A percentile compares a stretch with the other conserved stretches of the same genome.
Conservation (phyloP, 140 eudicot genomes). For the Stevia rebaudiana region DNA sequence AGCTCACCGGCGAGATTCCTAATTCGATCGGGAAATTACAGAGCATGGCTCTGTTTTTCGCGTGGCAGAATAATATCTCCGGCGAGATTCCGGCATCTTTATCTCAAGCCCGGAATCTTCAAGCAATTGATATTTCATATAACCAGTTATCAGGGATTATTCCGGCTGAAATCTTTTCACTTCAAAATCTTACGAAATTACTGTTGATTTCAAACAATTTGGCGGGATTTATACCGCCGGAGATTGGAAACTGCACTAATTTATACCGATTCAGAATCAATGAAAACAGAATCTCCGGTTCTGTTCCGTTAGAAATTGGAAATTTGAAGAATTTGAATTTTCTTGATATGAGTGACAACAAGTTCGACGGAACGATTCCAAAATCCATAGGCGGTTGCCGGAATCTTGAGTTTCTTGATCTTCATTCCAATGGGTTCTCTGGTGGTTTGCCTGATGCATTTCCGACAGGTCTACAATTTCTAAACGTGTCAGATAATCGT, state of each 20-base stretch:
- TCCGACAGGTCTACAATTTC: conserved; percentile 66
- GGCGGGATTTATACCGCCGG: conserved; percentile 79
- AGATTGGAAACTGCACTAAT: conserved; percentile 74
- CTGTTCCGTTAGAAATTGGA: conserved; percentile 86
- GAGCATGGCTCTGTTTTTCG: conserved; percentile 79
- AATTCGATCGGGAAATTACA: conserved; percentile 51
- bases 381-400: conserved; percentile 56
- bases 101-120: conserved; percentile 59
- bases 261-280: conserved; percentile 71
- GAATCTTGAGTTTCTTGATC: conserved; percentile 86
- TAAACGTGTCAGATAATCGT: conserved; percentile 71
- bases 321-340: conserved; percentile 60
- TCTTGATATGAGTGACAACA: conserved; percentile 67
- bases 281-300: conserved; percentile 59
- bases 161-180: conserved; percentile 48
- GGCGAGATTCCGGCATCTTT: conserved; percentile 74
- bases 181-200: conserved; percentile 65
- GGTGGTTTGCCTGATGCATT: conserved; percentile 56
- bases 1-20: conserved; percentile 74
- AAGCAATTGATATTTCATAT: conserved; percentile 89
- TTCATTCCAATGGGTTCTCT: conserved; percentile 61
- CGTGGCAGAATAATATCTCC: conserved; percentile 83
- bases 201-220: conserved; percentile 67
- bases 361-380: conserved; percentile 61
- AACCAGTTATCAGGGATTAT: conserved; percentile 65